Evolutionary conservation across 306 rosid genomes (phyloP).

Genomic region (Quercus alba): DNA sequence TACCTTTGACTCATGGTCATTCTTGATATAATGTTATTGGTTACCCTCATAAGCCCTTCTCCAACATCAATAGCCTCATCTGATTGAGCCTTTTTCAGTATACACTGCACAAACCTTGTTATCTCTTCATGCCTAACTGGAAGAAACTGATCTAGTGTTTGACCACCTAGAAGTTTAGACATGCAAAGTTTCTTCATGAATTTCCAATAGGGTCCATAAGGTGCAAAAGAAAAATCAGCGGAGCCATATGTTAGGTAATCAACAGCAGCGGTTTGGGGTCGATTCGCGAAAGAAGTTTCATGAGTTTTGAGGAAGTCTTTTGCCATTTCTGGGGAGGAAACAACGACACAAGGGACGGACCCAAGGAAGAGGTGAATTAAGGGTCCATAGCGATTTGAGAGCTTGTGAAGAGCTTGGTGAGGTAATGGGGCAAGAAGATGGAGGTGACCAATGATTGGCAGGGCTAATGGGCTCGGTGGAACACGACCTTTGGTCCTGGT

Average conservation of each 20-base stretch:
- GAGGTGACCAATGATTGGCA: slow-evolving; percentile 45
- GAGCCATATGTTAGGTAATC: slow-evolving; percentile 36
- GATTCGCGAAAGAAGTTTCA: slow-evolving; percentile 28
- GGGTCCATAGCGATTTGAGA: slow-evolving; percentile 33
- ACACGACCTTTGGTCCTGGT: slow-evolving; percentile 8
- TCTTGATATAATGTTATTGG: slow-evolving; percentile 42
- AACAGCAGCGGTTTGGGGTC: slow-evolving; percentile 19
- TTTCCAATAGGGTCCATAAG: slow-evolving; percentile 49
- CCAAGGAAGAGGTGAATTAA: slow-evolving; percentile 34
- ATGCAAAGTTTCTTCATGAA: slow-evolving; percentile 53
- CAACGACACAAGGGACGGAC: slow-evolving; percentile 34
- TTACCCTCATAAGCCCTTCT: slow-evolving; percentile 30
- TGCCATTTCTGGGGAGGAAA: slow-evolving; percentile 36
- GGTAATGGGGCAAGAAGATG: slow-evolving; percentile 41
- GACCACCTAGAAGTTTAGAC: slow-evolving; percentile 55
- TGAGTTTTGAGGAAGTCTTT: slow-evolving; percentile 38
- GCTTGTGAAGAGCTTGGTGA: slow-evolving; percentile 43
- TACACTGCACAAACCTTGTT: slow-evolving; percentile 10
- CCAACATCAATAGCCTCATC: slow-evolving; percentile 39
- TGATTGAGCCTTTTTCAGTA: slow-evolving; percentile 19
- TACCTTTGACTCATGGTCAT: slow-evolving; percentile 40
- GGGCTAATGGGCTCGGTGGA: slow-evolving; percentile 37
- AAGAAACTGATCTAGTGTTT: slow-evolving; percentile 33
- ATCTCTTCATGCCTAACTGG: slow-evolving; percentile 49
- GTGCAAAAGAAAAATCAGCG: slow-evolving; percentile 38